phyloP scores from a whole-genome alignment of 2,329 filamentous ascomycete species.

The Mycogone perniciosa region DNA sequence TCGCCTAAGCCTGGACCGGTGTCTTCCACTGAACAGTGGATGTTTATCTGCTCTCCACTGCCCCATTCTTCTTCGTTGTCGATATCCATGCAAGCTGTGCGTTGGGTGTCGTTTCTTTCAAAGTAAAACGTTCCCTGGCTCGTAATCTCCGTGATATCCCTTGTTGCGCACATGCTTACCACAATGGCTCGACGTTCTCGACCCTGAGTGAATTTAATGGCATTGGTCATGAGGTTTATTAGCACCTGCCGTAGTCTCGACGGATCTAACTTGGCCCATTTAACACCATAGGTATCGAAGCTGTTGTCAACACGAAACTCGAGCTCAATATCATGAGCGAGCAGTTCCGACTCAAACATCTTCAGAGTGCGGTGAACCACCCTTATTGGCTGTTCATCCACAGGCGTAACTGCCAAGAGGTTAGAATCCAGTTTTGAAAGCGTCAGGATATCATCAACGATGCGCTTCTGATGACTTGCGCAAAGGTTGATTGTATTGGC shows the following conservation, averaged over 20 bases:
- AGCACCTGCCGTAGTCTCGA: constrained; percentile 67
- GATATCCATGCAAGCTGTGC: constrained; percentile 32
- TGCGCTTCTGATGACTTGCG: constrained; percentile 70
- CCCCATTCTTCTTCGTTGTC: constrained; percentile 62
- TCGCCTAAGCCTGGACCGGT: constrained; percentile 61
- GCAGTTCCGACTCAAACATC: constrained; percentile 73
- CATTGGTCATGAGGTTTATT: constrained; percentile 68
- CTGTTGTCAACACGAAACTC: constrained; percentile 63
- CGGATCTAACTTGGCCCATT: constrained; percentile 71
- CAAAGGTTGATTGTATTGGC: constrained; percentile 78
- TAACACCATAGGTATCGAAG: constrained; percentile 56
- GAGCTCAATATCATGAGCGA: constrained; percentile 65
- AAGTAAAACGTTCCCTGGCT: constrained; percentile 41
- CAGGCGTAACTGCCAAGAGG: constrained; percentile 62
- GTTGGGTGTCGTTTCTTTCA: constrained; percentile 36
- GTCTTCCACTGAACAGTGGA: constrained; percentile 67
- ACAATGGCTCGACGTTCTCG: constrained; percentile 54
- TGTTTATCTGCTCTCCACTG: constrained; percentile 60
- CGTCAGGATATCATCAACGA: constrained; percentile 62
- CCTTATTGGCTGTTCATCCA: constrained; percentile 61
- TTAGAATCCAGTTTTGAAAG: constrained; percentile 66
- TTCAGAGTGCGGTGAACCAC: constrained; percentile 64
- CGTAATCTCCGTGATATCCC: constrained; percentile 37
- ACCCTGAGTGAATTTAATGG: constrained; percentile 59
- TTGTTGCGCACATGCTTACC: constrained; percentile 59